These are phyloP conservation scores for Teratosphaeria destructans DNA, from an alignment of 2,329 filamentous ascomycete species.

Conservation along the genomic window DNA sequence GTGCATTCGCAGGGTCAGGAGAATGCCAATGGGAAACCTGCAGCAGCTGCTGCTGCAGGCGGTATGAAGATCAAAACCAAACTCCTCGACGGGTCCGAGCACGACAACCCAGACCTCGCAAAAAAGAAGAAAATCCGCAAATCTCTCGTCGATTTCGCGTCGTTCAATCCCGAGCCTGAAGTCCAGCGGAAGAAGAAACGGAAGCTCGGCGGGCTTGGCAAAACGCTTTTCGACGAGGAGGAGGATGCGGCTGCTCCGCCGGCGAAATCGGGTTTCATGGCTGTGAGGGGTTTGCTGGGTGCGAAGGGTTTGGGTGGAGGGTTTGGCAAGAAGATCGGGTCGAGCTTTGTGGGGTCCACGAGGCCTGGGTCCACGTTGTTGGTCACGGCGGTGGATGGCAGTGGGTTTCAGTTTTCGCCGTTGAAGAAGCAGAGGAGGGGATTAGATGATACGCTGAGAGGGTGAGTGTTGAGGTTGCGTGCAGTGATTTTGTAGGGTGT, in stretches of 20 bases:
- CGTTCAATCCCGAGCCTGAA: constrained; percentile 23
- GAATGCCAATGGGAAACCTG: constrained; percentile 17
- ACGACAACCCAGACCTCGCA: constrained; percentile 11
- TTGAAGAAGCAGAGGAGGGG: constrained; percentile 23
- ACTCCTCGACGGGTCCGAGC: constrained; percentile 16
- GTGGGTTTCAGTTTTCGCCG: constrained; percentile 29
- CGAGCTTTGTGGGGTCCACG: constrained; percentile 14
- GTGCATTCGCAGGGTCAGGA: constrained; percentile 27
- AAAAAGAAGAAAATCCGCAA: constrained; percentile 29
- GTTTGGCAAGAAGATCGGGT: constrained; percentile 19
- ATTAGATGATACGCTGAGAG: constrained; percentile 24
- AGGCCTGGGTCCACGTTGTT: constrained; percentile 16
- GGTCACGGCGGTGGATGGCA: constrained; percentile 23
- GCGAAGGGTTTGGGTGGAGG: constrained; percentile 23
- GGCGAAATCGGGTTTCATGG: constrained; percentile 4
- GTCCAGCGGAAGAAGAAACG: constrained; percentile 24
- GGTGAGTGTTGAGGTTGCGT: constrained; percentile 3
- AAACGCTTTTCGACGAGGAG: constrained; percentile 31
- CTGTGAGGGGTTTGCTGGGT: constrained; percentile 20
- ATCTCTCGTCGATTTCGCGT: constrained; percentile 36
- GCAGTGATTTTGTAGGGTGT: background rate
- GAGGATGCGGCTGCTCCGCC: constrained; percentile 15
- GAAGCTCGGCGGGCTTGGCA: constrained; percentile 27
- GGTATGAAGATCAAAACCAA: constrained; percentile 31
- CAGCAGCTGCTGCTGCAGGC: background rate